These are phyloP conservation scores for Penicillium goetzii DNA, from an alignment of 495 filamentous ascomycete genomes.

Conservation along the genomic window DNA sequence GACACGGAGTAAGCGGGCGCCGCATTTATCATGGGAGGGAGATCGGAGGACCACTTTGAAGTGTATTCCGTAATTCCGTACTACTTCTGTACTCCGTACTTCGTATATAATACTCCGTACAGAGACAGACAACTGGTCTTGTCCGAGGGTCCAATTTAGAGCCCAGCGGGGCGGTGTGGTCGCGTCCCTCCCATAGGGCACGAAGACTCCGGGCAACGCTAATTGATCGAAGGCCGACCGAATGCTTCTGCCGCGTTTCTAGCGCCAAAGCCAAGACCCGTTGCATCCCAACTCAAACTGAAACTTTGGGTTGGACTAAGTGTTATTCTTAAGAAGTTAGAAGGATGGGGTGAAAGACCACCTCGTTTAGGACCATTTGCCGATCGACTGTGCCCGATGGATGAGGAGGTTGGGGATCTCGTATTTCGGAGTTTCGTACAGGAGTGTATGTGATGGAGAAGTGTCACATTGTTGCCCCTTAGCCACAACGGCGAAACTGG, in stretches of 20 bases:
- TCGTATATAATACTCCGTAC: slow-evolving; percentile 1
- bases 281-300: slow-evolving; percentile 28
- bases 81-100: background rate
- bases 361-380: slow-evolving; percentile 5
- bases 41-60: background rate
- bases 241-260: slow-evolving; percentile 43
- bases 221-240: slow-evolving; percentile 26
- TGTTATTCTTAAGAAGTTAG: too few species aligned
- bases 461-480: slow-evolving; percentile 4
- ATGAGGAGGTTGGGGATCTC: background rate
- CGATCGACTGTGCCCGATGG: slow-evolving; percentile 2
- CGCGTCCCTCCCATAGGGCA: slow-evolving; percentile 10
- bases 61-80: background rate
- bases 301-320: slow-evolving; percentile 22
- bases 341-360: too few species aligned
- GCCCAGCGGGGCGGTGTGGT: slow-evolving; percentile 26
- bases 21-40: background rate
- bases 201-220: slow-evolving; percentile 23
- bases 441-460: background rate
- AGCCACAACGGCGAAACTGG: background rate
- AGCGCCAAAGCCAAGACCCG: slow-evolving; percentile 41
- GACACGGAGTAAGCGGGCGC: background rate
- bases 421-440: background rate
- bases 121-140: background rate
- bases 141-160: slow-evolving; percentile 16